phyloP scores from a whole-genome alignment of 176 grass and related monocot genomes.

The Bothriochloa decipiens region DNA sequence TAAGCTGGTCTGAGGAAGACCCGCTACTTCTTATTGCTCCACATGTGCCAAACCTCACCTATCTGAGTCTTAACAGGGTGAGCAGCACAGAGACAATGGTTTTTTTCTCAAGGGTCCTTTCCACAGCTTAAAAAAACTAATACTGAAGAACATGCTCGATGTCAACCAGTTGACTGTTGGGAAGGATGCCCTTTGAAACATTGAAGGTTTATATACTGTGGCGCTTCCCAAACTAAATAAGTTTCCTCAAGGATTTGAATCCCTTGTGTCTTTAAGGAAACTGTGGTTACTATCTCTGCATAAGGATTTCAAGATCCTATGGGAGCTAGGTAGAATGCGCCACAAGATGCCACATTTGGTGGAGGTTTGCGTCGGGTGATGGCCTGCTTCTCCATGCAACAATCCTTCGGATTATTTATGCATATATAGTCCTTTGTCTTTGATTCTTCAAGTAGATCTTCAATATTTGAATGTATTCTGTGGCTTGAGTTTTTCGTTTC shows the following conservation, averaged over 20 bases:
- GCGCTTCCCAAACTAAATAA: not conserved
- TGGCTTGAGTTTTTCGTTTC: not conserved
- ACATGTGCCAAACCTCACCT: too few species aligned
- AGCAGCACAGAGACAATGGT: too few species aligned
- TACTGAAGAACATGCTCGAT: not conserved
- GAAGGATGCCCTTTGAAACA: not conserved
- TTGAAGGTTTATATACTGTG: conserved; percentile 23
- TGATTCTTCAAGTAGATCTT: not conserved
- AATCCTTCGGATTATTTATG: not conserved
- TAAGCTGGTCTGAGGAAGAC: conserved; percentile 9
- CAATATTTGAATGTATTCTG: not conserved
- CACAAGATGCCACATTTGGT: not conserved
- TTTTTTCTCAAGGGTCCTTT: conserved; percentile 1
- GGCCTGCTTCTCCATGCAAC: not conserved
- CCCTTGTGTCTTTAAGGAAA: conserved; percentile 2
- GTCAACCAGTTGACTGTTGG: conserved; percentile 30
- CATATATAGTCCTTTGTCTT: not conserved
- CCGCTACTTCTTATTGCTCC: too few species aligned
- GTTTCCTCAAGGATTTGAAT: conserved; percentile 29
- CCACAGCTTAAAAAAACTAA: conserved; percentile 26
- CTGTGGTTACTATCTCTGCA: not conserved
- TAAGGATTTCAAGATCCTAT: not conserved
- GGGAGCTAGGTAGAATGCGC: not conserved
- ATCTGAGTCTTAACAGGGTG: too few species aligned
- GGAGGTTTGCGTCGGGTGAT: not conserved